Conservation (phyloP, 805 yeast species). For the Candida hispaniensis region DNA sequence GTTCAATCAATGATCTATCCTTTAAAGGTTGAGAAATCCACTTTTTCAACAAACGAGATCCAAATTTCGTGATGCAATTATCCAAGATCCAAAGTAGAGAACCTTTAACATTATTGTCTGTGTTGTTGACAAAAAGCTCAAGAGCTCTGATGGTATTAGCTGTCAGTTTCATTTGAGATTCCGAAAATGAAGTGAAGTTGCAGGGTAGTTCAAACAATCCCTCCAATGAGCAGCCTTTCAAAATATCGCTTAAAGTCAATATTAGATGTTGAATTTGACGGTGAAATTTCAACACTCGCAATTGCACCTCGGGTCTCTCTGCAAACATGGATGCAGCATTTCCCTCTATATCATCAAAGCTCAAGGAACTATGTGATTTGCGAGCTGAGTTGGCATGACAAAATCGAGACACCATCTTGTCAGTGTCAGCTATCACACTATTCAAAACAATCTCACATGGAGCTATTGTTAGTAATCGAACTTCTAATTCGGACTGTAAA, state of each 20-base stretch:
- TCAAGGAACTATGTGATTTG: constrained; percentile 1
- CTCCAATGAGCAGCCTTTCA: constrained; percentile 53
- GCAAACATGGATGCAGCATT: constrained; percentile 7
- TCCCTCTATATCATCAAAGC: constrained; percentile 1
- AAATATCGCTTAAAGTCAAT: constrained; percentile 40
- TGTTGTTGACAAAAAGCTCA: constrained; percentile 61
- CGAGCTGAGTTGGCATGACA: constrained; percentile 7
- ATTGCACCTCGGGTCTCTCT: no score
- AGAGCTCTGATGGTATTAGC: constrained; percentile 57
- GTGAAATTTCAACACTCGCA: constrained; percentile 20
- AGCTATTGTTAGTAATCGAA: constrained; percentile 58
- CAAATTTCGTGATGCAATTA: constrained; percentile 70
- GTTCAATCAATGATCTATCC: constrained; percentile 41
- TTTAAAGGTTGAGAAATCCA: constrained; percentile 75
- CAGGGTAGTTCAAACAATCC: constrained; percentile 42
- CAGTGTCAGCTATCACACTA: constrained; percentile 32
- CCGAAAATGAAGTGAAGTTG: constrained; percentile 43
- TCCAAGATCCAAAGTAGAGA: constrained; percentile 71
- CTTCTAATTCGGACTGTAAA: constrained; percentile 53
- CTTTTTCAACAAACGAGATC: constrained; percentile 49
- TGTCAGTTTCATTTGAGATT: constrained; percentile 44
- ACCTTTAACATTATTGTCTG: constrained; percentile 49
- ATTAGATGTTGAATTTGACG: constrained; percentile 32
- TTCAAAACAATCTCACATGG: constrained; percentile 64
- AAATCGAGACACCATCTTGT: constrained; percentile 18